Evolutionary conservation across 2,329 filamentous ascomycete species (phyloP), one percentile per base, ranked within the genome.

Genomic region (Ophiostoma tasmaniense): DNA sequence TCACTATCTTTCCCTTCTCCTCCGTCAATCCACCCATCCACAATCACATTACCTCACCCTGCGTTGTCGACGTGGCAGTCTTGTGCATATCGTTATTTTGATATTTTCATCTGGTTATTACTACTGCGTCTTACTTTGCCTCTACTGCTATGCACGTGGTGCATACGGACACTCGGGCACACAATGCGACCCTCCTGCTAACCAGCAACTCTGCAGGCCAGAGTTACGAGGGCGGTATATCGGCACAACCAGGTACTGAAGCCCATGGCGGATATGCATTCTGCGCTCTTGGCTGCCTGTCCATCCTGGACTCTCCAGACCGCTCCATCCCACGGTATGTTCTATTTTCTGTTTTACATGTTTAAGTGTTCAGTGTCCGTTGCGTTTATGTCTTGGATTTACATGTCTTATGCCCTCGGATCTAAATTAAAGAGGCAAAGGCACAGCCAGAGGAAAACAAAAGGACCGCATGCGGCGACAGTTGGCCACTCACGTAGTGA

Each of bases 221-320:
- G 84, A 96, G 92, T 13, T 97, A 90, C 78, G 95, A 99, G 81
- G 95, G 95, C 72, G 95, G 95, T 66, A 93, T 99, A 73, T 93
- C 91, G 73, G 90, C 88, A 69, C 89, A 90, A 72, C 95, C 93
- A 67, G 90, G 89, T 70, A 89, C 90, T 72, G 95, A 99, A 83
- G 95, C 94, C 68, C 95, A 99, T 80, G 95, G 95, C 71, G 95
- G 92, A 72, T 99, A 98, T 80, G 92, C 94, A 33, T 98, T 98
- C 79, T 97, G 94, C 79, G 93, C 91, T 69, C 81, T 99, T 70
- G 95, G 90, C 68, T 96, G 92, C 79, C 85, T 99, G 68, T 90
- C 91, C 75, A 91, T 98, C 72, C 81, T 98, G 65, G 93, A 91
- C 75, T 84, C 89, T 69, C 94, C 95, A 69, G 85, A 90, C 77